These are phyloP conservation scores for Dictyostelium purpureum DNA, from an alignment of 78 protist species.

Conservation along the genomic window DNA sequence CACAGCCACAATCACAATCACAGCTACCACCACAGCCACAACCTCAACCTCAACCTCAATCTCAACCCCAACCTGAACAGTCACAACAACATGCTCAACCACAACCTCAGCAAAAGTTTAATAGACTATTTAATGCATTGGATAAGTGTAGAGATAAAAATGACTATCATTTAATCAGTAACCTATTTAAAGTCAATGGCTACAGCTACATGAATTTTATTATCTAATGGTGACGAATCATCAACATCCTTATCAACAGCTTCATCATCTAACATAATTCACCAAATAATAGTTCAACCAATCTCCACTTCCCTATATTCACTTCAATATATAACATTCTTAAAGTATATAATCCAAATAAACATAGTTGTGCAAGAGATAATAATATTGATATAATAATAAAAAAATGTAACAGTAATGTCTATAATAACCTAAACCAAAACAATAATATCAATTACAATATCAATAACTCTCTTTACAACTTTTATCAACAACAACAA, in stretches of 20 bases:
- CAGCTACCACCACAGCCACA: neutral
- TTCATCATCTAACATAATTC: neutral
- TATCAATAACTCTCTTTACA: no score
- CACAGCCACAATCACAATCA: neutral
- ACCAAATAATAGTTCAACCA: no score
- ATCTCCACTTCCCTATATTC: neutral
- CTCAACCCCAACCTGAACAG: no score
- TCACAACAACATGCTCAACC: neutral
- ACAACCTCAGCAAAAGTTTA: neutral
- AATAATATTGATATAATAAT: neutral
- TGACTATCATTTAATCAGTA: neutral
- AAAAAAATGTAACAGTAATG: neutral
- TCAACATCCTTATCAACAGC: neutral
- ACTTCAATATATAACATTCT: conserved; percentile 3
- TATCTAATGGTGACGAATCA: conserved; percentile 35
- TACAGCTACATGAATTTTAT: conserved; percentile 65
- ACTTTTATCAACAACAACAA: neutral
- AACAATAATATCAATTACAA: neutral
- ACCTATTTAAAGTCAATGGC: conserved; percentile 13
- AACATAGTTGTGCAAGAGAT: neutral
- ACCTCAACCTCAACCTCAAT: neutral
- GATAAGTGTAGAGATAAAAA: conserved; percentile 1
- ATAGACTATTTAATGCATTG: neutral
- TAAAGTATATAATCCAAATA: neutral
- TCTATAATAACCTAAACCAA: neutral